A percentile compares a stretch with the other conserved stretches of the same genome.
Evolutionary conservation across 148 eudicot genomes (phyloP).

Genomic region (Pharnaceum exiguum): DNA sequence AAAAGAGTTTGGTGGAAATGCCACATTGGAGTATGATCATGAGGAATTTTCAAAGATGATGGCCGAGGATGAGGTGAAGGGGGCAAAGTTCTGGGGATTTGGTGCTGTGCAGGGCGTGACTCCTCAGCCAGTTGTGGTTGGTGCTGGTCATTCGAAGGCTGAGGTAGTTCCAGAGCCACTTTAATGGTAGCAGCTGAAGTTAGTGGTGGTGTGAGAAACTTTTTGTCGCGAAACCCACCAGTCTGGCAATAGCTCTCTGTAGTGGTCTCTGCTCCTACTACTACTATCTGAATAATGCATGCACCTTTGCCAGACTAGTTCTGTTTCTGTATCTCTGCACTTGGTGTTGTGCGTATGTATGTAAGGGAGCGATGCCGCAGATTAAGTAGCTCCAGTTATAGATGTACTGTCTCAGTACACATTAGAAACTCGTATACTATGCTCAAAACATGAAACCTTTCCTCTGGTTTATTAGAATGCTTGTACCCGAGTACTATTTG

Average conservation of each 20-base stretch:
- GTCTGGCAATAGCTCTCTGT: background rate
- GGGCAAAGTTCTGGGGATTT: constrained; percentile 67
- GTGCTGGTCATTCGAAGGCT: constrained; percentile 12
- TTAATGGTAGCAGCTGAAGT: background rate
- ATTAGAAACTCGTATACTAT: too few relatives aligned
- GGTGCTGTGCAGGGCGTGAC: constrained; percentile 21
- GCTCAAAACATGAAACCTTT: too few relatives aligned
- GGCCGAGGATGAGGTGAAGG: constrained; percentile 61
- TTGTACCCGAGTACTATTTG: too few relatives aligned
- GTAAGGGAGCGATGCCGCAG: background rate
- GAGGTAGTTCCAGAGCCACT: constrained; percentile 17
- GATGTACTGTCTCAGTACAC: too few relatives aligned
- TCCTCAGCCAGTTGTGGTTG: constrained; percentile 9
- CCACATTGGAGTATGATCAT: constrained; percentile 73
- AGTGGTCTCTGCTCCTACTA: background rate
- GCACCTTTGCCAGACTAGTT: background rate
- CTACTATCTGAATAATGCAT: constrained; percentile 13
- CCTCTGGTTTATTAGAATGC: too few relatives aligned
- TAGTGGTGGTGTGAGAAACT: background rate
- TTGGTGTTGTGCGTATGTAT: background rate
- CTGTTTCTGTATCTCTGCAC: background rate
- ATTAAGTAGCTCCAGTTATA: too few relatives aligned
- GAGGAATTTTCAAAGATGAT: constrained; percentile 71
- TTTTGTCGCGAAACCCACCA: constrained; percentile 5
- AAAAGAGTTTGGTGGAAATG: constrained; percentile 77